A percentile compares a stretch with the other conserved stretches of the same genome.
Evolutionary conservation across 805 yeast genomes (phyloP).

Genomic region (Yarrowia divulgata): DNA sequence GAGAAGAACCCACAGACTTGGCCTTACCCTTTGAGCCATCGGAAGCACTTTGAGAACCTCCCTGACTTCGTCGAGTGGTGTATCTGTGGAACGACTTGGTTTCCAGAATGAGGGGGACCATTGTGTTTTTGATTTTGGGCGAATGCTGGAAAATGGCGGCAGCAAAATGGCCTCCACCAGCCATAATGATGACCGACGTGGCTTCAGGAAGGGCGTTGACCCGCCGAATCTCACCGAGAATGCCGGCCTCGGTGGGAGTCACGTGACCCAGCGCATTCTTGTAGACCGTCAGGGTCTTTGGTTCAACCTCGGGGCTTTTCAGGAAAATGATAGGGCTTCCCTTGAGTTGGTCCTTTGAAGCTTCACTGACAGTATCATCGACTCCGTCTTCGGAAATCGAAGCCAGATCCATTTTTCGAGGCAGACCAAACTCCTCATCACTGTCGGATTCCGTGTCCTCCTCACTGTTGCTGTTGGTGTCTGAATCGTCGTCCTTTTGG

Average conservation of each 20-base stretch:
- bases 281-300: constrained; percentile 17
- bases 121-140: constrained; percentile 56
- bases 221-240: constrained; percentile 21
- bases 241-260: constrained; percentile 14
- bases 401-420: constrained; percentile 17
- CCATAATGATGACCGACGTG: constrained; percentile 81
- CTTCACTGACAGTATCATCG: neutral
- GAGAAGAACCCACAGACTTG: constrained; percentile 90
- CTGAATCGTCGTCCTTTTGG: constrained; percentile 9
- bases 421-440: constrained; percentile 32
- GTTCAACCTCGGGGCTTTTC: constrained; percentile 21
- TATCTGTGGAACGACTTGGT: constrained; percentile 88
- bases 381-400: constrained; percentile 27
- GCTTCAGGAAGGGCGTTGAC: constrained; percentile 28
- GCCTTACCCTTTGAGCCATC: constrained; percentile 96
- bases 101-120: constrained; percentile 59
- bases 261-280: constrained; percentile 25
- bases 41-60: constrained; percentile 93
- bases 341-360: constrained; percentile 6
- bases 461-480: constrained; percentile 26
- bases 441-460: constrained; percentile 28
- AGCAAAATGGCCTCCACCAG: constrained; percentile 98
- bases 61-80: constrained; percentile 95
- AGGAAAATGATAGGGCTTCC: constrained; percentile 25
- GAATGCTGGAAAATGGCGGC: constrained; percentile 88